These are phyloP conservation scores for Cladosporium sp. DNA, from an alignment of 2,329 filamentous ascomycete species.

Conservation along the genomic window DNA sequence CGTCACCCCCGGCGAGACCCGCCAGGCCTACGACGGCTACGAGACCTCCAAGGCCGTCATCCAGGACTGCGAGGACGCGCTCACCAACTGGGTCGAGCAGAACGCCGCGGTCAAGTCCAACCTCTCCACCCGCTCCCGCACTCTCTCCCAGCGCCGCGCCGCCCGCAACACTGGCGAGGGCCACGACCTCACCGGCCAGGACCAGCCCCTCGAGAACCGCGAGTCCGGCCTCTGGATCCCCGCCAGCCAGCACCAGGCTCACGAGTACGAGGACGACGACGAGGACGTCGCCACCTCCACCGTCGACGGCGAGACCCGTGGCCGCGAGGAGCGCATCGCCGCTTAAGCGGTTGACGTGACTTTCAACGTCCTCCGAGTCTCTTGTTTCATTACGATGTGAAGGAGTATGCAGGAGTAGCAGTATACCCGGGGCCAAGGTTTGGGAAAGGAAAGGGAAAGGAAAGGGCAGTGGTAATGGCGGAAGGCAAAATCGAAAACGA, in stretches of 20 bases:
- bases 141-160: slow-evolving; percentile 77
- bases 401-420: too few relatives aligned
- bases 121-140: slow-evolving; percentile 81
- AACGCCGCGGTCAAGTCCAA: slow-evolving; percentile 85
- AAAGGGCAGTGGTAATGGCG: too few relatives aligned
- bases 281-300: slow-evolving; percentile 55
- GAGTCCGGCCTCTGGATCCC: slow-evolving; percentile 79
- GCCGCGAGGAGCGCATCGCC: slow-evolving; percentile 42
- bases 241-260: slow-evolving; percentile 60
- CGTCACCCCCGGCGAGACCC: slow-evolving; percentile 94
- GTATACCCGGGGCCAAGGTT: neutral
- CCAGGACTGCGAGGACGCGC: slow-evolving; percentile 94
- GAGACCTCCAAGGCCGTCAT: slow-evolving; percentile 98
- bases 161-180: slow-evolving; percentile 62
- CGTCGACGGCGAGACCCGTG: slow-evolving; percentile 38
- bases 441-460: neutral
- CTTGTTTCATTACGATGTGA: neutral
- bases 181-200: slow-evolving; percentile 77
- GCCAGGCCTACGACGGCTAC: slow-evolving; percentile 93
- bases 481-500: too few relatives aligned
- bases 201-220: slow-evolving; percentile 66
- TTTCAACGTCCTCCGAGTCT: neutral
- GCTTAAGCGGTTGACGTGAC: neutral
- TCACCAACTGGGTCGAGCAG: slow-evolving; percentile 93
- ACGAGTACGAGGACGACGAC: slow-evolving; percentile 60